Base-by-base conservation (phyloP, 129 eudicot genomes). In the Heracleum sosnowskyi region DNA sequence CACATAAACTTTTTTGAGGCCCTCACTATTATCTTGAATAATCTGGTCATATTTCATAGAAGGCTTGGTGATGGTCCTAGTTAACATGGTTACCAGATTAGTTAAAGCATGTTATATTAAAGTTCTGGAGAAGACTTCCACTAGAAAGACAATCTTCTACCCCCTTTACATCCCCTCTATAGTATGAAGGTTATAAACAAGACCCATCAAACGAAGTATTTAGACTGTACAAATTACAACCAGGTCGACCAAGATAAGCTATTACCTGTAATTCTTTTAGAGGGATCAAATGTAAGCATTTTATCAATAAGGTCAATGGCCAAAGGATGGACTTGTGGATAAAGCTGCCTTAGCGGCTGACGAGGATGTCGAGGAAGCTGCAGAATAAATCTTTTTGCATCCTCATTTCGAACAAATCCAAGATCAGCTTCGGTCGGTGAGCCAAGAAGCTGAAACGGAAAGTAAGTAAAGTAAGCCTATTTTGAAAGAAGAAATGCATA, bases 221-320 rank as follows among this genome's bases (percentile, higher is more conserved):
- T 6, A 26, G 10, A 66, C 20, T 5, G 28, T 4, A 31, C 24
- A 66, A 13, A 31, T 13, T 29, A 44, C 40, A 46, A 16, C 51
- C 20, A 75, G 46, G 17, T 40, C 73, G 28, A 5, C 39, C 26
- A 42, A 41, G 53, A 37, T 36, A 60, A 11, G 15, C 69, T 45
- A 16, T 73, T 85, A 93, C 98, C 97, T 22, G 97, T 89, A 40
- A 93, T 93, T 84, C 98, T 89, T 81, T 85, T 88, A 24, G 95
- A 63, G 22, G 95, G 98, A 81, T 93, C 91, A 66, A 91, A 87
- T 73, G 95, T 85, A 73, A 93, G 81, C 97, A 93, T 93, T 76
- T 85, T 93, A 80, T 93, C 97, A 69, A 93, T 74, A 24, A 93
- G 90, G 85, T 93, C 98, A 70, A 93, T 84, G 46, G 97, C 98